phyloP scores from a whole-genome alignment of 306 rosid genomes.

The Prunus dulcis region DNA sequence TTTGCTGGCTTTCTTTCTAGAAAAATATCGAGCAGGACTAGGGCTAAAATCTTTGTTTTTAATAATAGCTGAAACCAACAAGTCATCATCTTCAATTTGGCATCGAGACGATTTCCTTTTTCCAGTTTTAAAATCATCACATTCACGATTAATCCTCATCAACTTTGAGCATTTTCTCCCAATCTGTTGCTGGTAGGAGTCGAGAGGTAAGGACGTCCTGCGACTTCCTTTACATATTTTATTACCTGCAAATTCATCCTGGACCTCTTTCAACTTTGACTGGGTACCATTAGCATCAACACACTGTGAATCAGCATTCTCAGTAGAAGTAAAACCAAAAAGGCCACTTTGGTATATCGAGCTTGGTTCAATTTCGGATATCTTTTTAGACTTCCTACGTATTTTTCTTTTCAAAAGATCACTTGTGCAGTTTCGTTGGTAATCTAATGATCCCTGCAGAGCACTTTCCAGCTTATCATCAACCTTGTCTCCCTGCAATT shows the following conservation, averaged over 20 bases:
- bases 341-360: conserved; percentile 36
- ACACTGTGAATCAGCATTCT: conserved; percentile 36
- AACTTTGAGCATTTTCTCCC: conserved; percentile 39
- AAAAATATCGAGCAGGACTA: conserved; percentile 29
- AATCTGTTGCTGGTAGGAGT: conserved; percentile 36
- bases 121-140: conserved; percentile 34
- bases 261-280: conserved; percentile 40
- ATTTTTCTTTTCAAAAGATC: conserved; percentile 56
- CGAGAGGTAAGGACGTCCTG: conserved; percentile 31
- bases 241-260: conserved; percentile 33
- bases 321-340: conserved; percentile 35
- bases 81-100: conserved; percentile 85
- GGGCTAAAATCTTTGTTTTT: conserved; percentile 56
- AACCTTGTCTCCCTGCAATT: conserved; percentile 22
- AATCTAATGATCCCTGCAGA: conserved; percentile 29
- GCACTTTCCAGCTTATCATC: conserved; percentile 19
- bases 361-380: conserved; percentile 71
- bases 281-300: conserved; percentile 33
- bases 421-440: conserved; percentile 24
- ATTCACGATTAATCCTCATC: conserved; percentile 25
- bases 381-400: conserved; percentile 72
- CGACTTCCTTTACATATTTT: conserved; percentile 35
- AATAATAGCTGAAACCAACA: conserved; percentile 79
- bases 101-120: conserved; percentile 49
- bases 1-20: conserved; percentile 49